Percentiles rank a stretch among this genome's conserved stretches.
Conservation (phyloP, 2,329 filamentous ascomycete genomes). For the Teratosphaeria epicoccoides region DNA sequence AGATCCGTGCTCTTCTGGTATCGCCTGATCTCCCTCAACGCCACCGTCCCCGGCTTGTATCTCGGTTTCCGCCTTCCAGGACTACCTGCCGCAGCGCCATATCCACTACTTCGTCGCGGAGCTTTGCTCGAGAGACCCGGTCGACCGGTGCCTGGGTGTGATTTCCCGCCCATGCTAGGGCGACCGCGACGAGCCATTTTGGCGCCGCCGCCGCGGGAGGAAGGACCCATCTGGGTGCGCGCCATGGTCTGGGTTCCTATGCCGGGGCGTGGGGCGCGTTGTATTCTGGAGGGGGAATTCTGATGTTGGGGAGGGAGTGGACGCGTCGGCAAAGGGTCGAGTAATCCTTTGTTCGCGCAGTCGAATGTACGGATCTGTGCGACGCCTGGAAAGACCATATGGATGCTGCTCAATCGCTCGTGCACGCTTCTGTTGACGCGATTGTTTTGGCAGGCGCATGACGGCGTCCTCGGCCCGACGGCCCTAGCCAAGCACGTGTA, state of each 20-base stretch:
- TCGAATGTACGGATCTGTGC: too few species aligned
- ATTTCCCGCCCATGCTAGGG: slow-evolving; percentile 18
- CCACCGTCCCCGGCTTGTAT: slow-evolving; percentile 62
- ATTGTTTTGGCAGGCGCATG: slow-evolving; percentile 5
- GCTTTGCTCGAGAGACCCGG: slow-evolving; percentile 9
- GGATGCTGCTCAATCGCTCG: background rate
- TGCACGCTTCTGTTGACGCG: background rate
- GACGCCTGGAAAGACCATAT: background rate
- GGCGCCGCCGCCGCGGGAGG: slow-evolving; percentile 8
- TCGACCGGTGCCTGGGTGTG: slow-evolving; percentile 5
- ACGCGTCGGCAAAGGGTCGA: background rate
- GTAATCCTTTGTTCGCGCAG: background rate
- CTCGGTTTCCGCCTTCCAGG: slow-evolving; percentile 21
- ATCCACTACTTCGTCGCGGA: slow-evolving; percentile 4
- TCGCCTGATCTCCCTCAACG: slow-evolving; percentile 94
- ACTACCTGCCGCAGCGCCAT: slow-evolving; percentile 8
- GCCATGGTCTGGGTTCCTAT: slow-evolving; percentile 15
- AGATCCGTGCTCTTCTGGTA: slow-evolving; percentile 98
- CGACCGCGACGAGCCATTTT: slow-evolving; percentile 6
- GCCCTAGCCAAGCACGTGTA: background rate
- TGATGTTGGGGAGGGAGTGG: background rate
- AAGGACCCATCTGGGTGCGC: slow-evolving; percentile 10
- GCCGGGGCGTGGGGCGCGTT: too few species aligned
- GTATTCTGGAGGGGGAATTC: background rate
- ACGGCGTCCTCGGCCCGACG: background rate